phyloP scores from a whole-genome alignment of 176 grass and related monocot genomes.

The Avena eriantha region DNA sequence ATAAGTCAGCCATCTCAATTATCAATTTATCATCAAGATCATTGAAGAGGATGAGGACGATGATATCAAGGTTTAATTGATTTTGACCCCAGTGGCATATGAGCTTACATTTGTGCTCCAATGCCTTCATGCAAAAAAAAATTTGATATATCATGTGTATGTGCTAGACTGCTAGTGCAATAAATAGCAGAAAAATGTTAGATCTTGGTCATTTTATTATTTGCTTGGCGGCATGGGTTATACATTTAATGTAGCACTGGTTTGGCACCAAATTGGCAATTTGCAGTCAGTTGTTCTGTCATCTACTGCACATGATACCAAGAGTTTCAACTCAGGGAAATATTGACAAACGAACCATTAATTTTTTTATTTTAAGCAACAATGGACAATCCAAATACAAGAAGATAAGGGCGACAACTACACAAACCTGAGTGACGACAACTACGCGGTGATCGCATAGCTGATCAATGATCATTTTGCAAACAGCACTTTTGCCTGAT shows the following conservation, averaged over 20 bases:
- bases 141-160: background rate
- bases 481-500: slow-evolving; percentile 78
- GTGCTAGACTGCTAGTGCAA: background rate
- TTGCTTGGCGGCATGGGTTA: background rate
- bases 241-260: background rate
- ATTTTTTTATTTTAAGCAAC: slow-evolving; percentile 35
- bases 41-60: background rate
- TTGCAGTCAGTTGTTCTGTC: background rate
- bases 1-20: background rate
- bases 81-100: background rate
- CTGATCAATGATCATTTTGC: slow-evolving; percentile 97
- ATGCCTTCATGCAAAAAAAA: background rate
- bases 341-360: background rate
- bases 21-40: background rate
- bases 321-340: background rate
- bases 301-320: background rate
- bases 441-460: slow-evolving; percentile 79
- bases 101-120: background rate
- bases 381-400: slow-evolving; percentile 6
- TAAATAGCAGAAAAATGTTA: background rate
- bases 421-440: slow-evolving; percentile 83
- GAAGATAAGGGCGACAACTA: background rate
- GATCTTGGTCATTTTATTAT: background rate
- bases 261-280: background rate
- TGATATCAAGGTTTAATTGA: background rate